phyloP scores from a whole-genome alignment of 2,329 filamentous ascomycete genomes.

The Fusarium tricinctum region DNA sequence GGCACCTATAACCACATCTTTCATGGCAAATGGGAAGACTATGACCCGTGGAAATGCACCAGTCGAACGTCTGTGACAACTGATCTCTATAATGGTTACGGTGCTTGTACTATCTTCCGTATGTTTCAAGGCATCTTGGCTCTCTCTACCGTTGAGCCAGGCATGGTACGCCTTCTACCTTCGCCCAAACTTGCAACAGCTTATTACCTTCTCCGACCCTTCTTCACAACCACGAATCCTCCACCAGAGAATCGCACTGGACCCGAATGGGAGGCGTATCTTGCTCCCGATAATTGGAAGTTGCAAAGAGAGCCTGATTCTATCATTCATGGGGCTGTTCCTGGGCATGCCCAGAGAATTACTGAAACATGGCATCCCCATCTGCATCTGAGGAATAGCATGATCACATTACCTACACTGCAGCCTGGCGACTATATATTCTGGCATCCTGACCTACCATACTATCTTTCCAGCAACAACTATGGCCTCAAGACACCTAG shows the following conservation, averaged over 20 bases:
- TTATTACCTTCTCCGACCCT: conserved; percentile 77
- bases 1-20: conserved; percentile 69
- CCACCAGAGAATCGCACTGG: conserved; percentile 58
- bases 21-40: conserved; percentile 67
- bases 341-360: conserved; percentile 69
- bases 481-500: conserved; percentile 50
- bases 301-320: conserved; percentile 66
- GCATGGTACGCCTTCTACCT: conserved; percentile 79
- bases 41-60: conserved; percentile 69
- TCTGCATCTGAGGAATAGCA: conserved; percentile 65
- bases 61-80: conserved; percentile 66
- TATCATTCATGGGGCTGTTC: conserved; percentile 70
- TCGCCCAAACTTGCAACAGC: conserved; percentile 81
- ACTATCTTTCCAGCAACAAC: conserved; percentile 64
- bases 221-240: conserved; percentile 63
- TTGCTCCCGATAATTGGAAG: conserved; percentile 61
- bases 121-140: conserved; percentile 71
- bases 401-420: conserved; percentile 68
- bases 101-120: conserved; percentile 70
- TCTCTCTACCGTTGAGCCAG: conserved; percentile 69
- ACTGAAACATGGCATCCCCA: conserved; percentile 72
- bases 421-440: conserved; percentile 70
- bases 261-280: conserved; percentile 64
- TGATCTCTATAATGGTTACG: conserved; percentile 70
- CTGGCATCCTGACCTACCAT: conserved; percentile 71